Evolutionary conservation across 179 eudicot species (phyloP).

Genomic region (Silene coronaria): DNA sequence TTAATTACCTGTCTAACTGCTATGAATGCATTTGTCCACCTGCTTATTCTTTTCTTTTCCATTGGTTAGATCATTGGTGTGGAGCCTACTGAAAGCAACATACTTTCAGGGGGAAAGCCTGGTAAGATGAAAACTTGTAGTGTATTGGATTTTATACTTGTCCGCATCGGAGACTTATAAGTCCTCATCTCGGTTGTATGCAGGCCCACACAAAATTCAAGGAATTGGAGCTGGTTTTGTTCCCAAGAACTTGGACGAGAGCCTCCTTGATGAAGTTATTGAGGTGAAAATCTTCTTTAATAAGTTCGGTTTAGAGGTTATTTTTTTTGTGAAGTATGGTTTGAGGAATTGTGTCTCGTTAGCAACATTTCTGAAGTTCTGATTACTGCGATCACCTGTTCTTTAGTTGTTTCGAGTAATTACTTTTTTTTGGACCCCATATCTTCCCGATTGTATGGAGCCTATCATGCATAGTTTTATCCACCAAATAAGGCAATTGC

Average conservation of each 20-base stretch:
- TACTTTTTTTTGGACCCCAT: not conserved
- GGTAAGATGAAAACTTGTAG: constrained; percentile 40
- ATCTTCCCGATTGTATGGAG: not conserved
- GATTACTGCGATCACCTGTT: not conserved
- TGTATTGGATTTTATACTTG: constrained; percentile 7
- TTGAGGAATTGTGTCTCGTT: not conserved
- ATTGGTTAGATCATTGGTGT: constrained; percentile 61
- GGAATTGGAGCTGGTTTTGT: constrained; percentile 97
- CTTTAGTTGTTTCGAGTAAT: not conserved
- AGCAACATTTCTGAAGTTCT: not conserved
- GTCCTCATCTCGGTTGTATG: constrained; percentile 22
- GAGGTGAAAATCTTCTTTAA: constrained; percentile 42
- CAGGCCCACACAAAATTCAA: constrained; percentile 98
- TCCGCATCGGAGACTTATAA: constrained; percentile 17
- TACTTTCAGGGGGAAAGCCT: constrained; percentile 91
- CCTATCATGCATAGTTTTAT: not conserved
- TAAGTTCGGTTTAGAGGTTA: not conserved
- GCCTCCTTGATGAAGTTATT: constrained; percentile 75
- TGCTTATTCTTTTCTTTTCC: constrained; percentile 5
- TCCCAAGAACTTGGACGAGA: constrained; percentile 64
- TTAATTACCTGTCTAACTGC: not conserved
- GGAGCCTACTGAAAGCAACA: constrained; percentile 87
- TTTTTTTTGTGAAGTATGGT: not conserved
- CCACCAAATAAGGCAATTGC: not conserved
- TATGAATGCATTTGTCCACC: not conserved